Base-by-base conservation (phyloP, 2,329 filamentous ascomycete species). In the Cladophialophora psammophila region DNA sequence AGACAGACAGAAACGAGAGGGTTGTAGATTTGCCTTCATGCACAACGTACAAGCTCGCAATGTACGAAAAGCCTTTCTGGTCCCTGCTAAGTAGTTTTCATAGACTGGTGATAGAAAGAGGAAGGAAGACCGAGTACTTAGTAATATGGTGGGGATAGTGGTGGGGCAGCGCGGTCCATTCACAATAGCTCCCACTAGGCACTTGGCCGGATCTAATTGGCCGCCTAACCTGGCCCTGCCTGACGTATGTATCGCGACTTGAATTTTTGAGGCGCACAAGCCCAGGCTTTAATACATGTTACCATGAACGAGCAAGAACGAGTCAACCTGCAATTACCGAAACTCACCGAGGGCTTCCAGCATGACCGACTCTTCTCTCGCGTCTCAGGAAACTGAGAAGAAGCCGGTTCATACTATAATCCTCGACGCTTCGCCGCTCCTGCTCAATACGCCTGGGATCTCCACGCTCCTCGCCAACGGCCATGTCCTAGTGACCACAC, bases 351-450 rank as follows among this genome's bases (percentile, higher is more conserved):
- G 45, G 8, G 3, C 45, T 58, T 34, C 5, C n/a, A 36, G 13
- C 20, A 64, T 64, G 61, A 18, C 53, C 9, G 54, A 58, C 10
- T 18, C 61, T n/a, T 48, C 48, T 7, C n/a, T 32, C 3, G 20
- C 15, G 5, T 26, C 36, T 36, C 53, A 36, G 31, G 50, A 48
- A 32, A 50, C 20, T 8, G 65, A 67, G 38, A 63, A 78, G 69
- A 97, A 94, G 77, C 86, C 90, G 0, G 88, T 96, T 58, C 89
- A 96, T 81, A 91, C 90, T 62, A 87, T 98, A 60, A 86, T 98
- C 34, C 86, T 99, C 72, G 95, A 99, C 77, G 91, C 95, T 2
- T 94, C 94, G 32, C 93, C 94, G 7, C 88, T 99, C 68, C 94
- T 99, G 78, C 94, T 94, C 77, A 97, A 97, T 80, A 90, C 95